Percentiles rank a stretch among this genome's conserved stretches.
These are phyloP conservation scores for Exophiala mesophila DNA, from an alignment of 2,329 filamentous ascomycete species.

Conservation along the genomic window DNA sequence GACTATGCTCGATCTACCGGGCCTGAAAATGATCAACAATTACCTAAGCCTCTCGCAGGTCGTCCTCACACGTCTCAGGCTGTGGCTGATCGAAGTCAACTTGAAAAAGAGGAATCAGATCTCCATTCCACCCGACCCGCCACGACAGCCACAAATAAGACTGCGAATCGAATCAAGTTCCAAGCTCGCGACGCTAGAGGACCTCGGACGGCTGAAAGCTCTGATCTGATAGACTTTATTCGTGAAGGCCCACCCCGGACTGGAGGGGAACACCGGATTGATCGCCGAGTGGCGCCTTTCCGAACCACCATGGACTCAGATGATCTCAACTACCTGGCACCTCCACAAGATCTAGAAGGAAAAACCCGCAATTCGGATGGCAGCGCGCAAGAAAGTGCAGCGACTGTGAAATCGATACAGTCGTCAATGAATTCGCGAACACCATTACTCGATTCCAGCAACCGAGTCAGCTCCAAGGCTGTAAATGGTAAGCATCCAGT, in stretches of 20 bases:
- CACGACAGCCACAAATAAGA: slow-evolving; percentile 11
- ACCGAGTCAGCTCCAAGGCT: slow-evolving; percentile 24
- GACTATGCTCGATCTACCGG: slow-evolving; percentile 86
- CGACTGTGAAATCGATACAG: slow-evolving; percentile 49
- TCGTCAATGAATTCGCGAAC: slow-evolving; percentile 73
- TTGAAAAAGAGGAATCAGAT: background rate
- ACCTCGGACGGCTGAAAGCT: slow-evolving; percentile 61
- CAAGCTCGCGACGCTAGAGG: slow-evolving; percentile 68
- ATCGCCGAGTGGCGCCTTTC: slow-evolving; percentile 78
- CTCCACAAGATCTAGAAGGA: slow-evolving; percentile 27
- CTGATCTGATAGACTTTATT: slow-evolving; percentile 93
- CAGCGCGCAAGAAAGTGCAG: slow-evolving; percentile 43
- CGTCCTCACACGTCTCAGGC: slow-evolving; percentile 17
- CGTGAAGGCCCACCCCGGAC: slow-evolving; percentile 70
- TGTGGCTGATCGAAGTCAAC: slow-evolving; percentile 1
- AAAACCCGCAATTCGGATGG: slow-evolving; percentile 36
- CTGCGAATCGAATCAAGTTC: slow-evolving; percentile 43
- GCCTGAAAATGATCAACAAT: slow-evolving; percentile 47
- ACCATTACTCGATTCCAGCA: slow-evolving; percentile 53
- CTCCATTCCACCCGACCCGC: slow-evolving; percentile 10
- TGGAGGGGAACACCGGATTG: slow-evolving; percentile 61
- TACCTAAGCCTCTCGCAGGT: slow-evolving; percentile 20
- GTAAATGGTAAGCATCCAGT: slow-evolving; percentile 18
- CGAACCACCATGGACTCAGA: slow-evolving; percentile 81
- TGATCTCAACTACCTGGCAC: slow-evolving; percentile 47